phyloP scores from a whole-genome alignment of 202 grass and related monocot species.

The Dendrocalamus latiflorus region DNA sequence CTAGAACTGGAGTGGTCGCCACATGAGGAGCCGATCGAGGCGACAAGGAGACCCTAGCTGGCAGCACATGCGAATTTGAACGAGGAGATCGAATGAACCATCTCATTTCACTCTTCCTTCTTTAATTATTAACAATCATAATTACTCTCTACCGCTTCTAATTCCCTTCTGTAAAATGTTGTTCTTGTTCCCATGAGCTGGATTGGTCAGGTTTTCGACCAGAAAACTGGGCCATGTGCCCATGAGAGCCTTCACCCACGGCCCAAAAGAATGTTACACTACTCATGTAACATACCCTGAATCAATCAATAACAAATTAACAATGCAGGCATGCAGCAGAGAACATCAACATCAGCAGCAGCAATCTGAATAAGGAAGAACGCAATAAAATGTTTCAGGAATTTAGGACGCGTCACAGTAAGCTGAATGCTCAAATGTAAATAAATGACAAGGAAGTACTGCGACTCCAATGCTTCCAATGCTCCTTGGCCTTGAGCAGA shows the following conservation, averaged over 20 bases:
- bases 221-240: background rate
- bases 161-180: background rate
- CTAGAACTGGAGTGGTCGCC: background rate
- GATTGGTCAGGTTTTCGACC: background rate
- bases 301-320: background rate
- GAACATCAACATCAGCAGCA: background rate
- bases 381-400: too few species aligned
- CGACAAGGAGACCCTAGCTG: constrained; percentile 11
- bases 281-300: background rate
- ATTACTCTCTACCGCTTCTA: background rate
- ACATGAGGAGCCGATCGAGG: background rate
- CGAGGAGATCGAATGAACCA: background rate
- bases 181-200: background rate
- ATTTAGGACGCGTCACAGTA: too few species aligned
- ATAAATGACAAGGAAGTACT: too few species aligned
- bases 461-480: too few species aligned
- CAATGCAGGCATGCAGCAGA: background rate
- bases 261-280: background rate
- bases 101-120: background rate
- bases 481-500: too few species aligned
- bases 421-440: too few species aligned
- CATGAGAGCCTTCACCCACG: background rate
- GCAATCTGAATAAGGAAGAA: background rate
- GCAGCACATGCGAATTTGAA: constrained; percentile 1
- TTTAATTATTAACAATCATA: background rate